Evolutionary conservation across 306 rosid genomes (phyloP), one percentile per base, ranked within the genome.

Genomic region (Begonia masoniana): DNA sequence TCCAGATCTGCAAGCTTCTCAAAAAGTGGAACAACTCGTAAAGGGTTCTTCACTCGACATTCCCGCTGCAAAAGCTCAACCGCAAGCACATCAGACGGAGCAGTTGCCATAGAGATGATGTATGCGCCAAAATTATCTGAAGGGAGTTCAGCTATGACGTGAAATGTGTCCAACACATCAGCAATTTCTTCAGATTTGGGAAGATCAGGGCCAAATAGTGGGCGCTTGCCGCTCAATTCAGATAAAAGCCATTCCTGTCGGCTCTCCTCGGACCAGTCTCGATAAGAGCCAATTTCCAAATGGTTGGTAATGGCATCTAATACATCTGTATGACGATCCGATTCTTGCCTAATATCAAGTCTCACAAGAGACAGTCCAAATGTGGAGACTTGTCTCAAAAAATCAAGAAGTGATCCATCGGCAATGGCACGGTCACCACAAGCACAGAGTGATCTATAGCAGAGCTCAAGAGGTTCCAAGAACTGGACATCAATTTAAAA

Each of bases 81-180:
- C 0, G 94, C 96, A 4, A 87, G 81, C 69, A 87, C 96, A 70
- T 87, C 96, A 51, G 94, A 87, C 9, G 96, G 74, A 12, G 96
- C 66, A 47, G 96, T 87, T 43, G 96, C 96, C 96, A 87, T 83
- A 11, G 96, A 87, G 54, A 87, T 87, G 80, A 87, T 87, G 51
- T 87, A 87, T 57, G 96, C 96, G 55, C 96, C 94, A 43, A 87
- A 87, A 70, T 74, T 87, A 61, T 87, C 96, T 4, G 87, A 17
- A 35, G 96, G 94, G 42, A 87, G 84, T 67, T 87, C 96, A 9
- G 96, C 76, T 59, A 87, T 64, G 75, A 87, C 96, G 51, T 70
- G 85, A 52, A 87, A 62, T 4, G 96, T 83, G 31, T 87, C 94
- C 71, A 87, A 53, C 63, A 87, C 96, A 59, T 87, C 94, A 60